Conservation (phyloP, 2,329 filamentous ascomycete genomes). For the Xylaria sp. region DNA sequence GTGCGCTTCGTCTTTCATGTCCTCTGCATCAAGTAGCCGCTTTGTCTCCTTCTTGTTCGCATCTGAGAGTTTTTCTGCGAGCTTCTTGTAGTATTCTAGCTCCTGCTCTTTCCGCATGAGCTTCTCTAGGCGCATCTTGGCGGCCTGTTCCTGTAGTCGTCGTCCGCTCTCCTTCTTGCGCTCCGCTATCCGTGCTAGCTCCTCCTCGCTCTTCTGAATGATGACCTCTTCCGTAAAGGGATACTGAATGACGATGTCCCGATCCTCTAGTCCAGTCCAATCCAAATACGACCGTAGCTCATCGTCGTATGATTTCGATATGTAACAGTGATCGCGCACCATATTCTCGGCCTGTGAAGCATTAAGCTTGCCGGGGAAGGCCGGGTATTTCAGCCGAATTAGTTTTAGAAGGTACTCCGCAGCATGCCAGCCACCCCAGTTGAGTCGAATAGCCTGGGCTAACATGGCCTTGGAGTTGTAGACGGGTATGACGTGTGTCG, state of each 20-base stretch:
- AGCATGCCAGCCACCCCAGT: conserved; percentile 93
- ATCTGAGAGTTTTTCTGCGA: conserved; percentile 77
- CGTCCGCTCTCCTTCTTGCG: conserved; percentile 94
- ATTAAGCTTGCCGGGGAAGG: conserved; percentile 87
- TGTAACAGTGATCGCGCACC: conserved; percentile 88
- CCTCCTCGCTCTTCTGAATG: conserved; percentile 92
- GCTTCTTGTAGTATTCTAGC: conserved; percentile 88
- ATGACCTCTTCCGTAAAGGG: conserved; percentile 93
- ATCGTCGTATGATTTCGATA: conserved; percentile 83
- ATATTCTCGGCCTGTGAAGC: conserved; percentile 88
- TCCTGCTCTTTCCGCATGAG: conserved; percentile 96
- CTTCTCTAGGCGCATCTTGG: conserved; percentile 96
- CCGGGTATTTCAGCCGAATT: conserved; percentile 89
- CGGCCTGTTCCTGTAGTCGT: conserved; percentile 92
- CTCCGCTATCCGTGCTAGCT: conserved; percentile 89
- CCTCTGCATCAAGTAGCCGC: conserved; percentile 86
- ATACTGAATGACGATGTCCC: conserved; percentile 90
- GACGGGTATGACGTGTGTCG: conserved; percentile 95
- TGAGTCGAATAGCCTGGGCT: conserved; percentile 85
- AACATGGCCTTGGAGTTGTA: conserved; percentile 86
- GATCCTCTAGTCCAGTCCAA: conserved; percentile 90
- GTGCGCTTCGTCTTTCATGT: conserved; percentile 89
- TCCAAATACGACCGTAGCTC: conserved; percentile 84
- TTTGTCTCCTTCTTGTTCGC: conserved; percentile 92
- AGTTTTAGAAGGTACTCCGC: conserved; percentile 93